phyloP scores from a whole-genome alignment of 176 grass and related monocot genomes.

The Eragrostis curvula region DNA sequence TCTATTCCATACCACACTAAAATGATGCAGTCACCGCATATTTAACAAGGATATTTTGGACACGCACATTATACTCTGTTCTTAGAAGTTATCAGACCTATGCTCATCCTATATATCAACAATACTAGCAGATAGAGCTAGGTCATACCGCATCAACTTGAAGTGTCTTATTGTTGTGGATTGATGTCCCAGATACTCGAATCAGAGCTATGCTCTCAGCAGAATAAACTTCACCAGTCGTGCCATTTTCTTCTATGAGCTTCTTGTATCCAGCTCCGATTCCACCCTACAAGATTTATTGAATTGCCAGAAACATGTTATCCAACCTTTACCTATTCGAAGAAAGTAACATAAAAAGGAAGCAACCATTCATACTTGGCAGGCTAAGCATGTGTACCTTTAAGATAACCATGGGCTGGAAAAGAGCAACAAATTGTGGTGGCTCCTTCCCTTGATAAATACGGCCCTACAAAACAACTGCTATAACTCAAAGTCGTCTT shows the following conservation, averaged over 20 bases:
- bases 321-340: neutral
- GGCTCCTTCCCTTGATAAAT: constrained; percentile 95
- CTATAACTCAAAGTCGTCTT: constrained; percentile 43
- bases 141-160: constrained; percentile 87
- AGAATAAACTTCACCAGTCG: constrained; percentile 68
- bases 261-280: constrained; percentile 78
- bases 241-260: constrained; percentile 61
- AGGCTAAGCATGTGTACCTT: constrained; percentile 58
- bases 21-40: neutral
- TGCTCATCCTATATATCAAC: constrained; percentile 4
- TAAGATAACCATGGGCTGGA: constrained; percentile 93
- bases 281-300: constrained; percentile 68
- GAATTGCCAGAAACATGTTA: neutral
- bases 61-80: neutral
- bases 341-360: constrained; percentile 13
- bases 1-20: neutral
- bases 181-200: constrained; percentile 71
- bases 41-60: neutral
- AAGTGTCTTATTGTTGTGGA: constrained; percentile 84
- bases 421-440: constrained; percentile 92
- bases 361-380: neutral
- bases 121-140: constrained; percentile 30
- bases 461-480: constrained; percentile 61
- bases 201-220: constrained; percentile 85
- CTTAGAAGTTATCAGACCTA: neutral